Evolutionary conservation across 2,329 filamentous ascomycete species (phyloP).

Genomic region (Aspergillus awamori): DNA sequence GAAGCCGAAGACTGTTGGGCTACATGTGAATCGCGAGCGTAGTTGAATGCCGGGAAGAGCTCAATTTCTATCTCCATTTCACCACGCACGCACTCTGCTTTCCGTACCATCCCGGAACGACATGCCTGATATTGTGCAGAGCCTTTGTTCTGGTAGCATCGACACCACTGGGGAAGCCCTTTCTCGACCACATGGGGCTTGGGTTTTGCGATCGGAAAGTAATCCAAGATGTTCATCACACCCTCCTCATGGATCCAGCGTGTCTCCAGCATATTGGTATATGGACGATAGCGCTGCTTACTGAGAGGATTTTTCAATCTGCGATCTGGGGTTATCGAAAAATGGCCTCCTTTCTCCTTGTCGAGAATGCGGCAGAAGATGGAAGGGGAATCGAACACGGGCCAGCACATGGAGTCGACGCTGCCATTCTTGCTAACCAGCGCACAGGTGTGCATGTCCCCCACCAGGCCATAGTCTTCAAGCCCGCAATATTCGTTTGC

Average conservation of each 20-base stretch:
- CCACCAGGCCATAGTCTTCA: slow-evolving; percentile 78
- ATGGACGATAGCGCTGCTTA: slow-evolving; percentile 77
- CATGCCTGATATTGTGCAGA: slow-evolving; percentile 45
- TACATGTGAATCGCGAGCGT: slow-evolving; percentile 64
- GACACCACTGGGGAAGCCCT: slow-evolving; percentile 35
- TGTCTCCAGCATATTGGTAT: slow-evolving; percentile 74
- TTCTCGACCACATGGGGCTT: slow-evolving; percentile 40
- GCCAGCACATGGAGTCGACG: slow-evolving; percentile 80
- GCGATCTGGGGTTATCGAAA: slow-evolving; percentile 62
- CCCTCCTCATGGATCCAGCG: slow-evolving; percentile 77
- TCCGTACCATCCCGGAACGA: slow-evolving; percentile 59
- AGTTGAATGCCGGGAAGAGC: slow-evolving; percentile 73
- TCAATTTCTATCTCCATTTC: slow-evolving; percentile 67
- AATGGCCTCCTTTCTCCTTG: slow-evolving; percentile 73
- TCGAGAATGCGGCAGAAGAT: slow-evolving; percentile 75
- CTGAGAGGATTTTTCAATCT: slow-evolving; percentile 58
- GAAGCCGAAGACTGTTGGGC: slow-evolving; percentile 45
- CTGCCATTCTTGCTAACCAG: slow-evolving; percentile 74
- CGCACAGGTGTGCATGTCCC: slow-evolving; percentile 78
- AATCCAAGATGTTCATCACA: slow-evolving; percentile 73
- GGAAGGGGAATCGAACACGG: slow-evolving; percentile 76
- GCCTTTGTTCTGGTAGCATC: slow-evolving; percentile 31
- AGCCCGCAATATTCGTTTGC: slow-evolving; percentile 48
- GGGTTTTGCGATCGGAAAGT: slow-evolving; percentile 69
- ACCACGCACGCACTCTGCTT: slow-evolving; percentile 73